Evolutionary conservation across 2,329 filamentous ascomycete species (phyloP).

Genomic region (Beauveria caledonica): DNA sequence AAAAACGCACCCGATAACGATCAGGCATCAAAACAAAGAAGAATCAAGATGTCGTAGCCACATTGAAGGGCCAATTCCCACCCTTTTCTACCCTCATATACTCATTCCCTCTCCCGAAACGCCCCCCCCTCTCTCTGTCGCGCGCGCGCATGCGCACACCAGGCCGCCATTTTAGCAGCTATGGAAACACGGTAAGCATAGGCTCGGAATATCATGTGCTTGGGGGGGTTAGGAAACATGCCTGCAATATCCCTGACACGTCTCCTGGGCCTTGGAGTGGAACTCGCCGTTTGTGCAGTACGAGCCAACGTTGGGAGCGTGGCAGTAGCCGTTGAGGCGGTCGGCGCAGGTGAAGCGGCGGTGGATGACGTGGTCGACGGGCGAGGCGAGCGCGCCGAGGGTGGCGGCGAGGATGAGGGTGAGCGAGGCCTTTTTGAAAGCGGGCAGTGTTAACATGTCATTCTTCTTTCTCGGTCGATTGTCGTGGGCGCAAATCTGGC

Average conservation of each 20-base stretch:
- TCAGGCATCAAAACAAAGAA: constrained; percentile 14
- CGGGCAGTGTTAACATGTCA: neutral
- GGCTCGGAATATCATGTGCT: neutral
- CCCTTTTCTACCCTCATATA: too few relatives aligned
- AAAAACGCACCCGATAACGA: constrained; percentile 9
- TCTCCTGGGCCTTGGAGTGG: constrained; percentile 13
- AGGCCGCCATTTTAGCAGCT: neutral
- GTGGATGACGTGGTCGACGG: constrained; percentile 9
- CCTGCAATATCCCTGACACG: constrained; percentile 10
- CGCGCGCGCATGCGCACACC: too few relatives aligned
- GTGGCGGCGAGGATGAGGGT: constrained; percentile 4
- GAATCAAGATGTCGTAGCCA: neutral
- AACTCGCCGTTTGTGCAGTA: constrained; percentile 15
- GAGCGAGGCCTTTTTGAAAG: neutral
- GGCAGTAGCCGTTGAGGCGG: constrained; percentile 15
- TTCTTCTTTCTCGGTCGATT: neutral
- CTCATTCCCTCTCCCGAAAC: neutral
- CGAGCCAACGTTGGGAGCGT: constrained; percentile 16
- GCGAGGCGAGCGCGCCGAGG: constrained; percentile 5
- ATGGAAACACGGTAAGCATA: constrained; percentile 13
- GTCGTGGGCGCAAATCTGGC: too few relatives aligned
- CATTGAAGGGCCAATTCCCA: neutral
- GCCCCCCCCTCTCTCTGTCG: too few relatives aligned
- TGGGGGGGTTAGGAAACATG: neutral
- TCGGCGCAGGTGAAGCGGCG: constrained; percentile 14